Conservation (phyloP, 371 early-diverging fungal species). For the Choanephora cucurbitarum region DNA sequence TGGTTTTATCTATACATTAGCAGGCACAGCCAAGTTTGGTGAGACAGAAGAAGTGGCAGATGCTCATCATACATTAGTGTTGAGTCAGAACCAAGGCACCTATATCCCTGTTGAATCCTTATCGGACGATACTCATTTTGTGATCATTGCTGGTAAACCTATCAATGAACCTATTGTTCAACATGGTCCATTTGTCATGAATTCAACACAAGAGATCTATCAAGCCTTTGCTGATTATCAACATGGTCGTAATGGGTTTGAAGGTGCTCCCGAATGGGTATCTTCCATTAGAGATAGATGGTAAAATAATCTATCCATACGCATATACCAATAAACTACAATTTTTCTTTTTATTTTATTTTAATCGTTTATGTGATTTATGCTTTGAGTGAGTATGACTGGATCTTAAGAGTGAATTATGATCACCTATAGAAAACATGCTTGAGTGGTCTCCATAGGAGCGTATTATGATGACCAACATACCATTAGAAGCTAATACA, state of each 20-base stretch:
- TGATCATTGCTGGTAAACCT: constrained; percentile 63
- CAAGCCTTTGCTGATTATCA: constrained; percentile 57
- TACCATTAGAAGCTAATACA: constrained; percentile 8
- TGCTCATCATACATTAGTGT: constrained; percentile 56
- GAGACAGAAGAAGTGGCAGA: constrained; percentile 47
- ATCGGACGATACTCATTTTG: constrained; percentile 58
- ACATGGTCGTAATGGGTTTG: constrained; percentile 54
- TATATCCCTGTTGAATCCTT: constrained; percentile 46
- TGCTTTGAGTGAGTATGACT: not conserved
- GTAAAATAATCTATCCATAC: no score
- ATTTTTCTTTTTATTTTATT: not conserved
- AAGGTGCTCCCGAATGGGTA: constrained; percentile 51
- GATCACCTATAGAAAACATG: not conserved
- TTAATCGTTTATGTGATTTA: not conserved
- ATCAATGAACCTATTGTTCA: constrained; percentile 59
- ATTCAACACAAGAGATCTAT: constrained; percentile 52
- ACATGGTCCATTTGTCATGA: constrained; percentile 69
- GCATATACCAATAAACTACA: no score
- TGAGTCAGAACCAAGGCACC: constrained; percentile 50
- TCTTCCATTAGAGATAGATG: constrained; percentile 27
- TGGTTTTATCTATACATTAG: constrained; percentile 70
- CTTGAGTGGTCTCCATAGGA: no score
- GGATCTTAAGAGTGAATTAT: not conserved
- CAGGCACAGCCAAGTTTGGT: constrained; percentile 60
- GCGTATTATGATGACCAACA: no score